Evolutionary conservation across 495 filamentous ascomycete species (phyloP).

Genomic region (Baudoinia panamericana): DNA sequence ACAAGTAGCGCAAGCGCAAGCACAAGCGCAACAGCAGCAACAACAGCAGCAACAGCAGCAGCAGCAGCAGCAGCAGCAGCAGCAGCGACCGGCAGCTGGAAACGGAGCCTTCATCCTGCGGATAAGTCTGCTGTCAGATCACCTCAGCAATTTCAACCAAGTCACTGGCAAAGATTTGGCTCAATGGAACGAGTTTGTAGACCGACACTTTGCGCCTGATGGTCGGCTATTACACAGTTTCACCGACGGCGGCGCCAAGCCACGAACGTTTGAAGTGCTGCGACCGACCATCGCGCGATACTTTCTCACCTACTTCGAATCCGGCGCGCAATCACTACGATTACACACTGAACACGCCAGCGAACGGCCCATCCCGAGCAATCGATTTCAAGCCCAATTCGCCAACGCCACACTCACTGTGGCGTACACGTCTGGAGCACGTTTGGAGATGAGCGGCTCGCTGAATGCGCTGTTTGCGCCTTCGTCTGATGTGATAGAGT

Average conservation of each 20-base stretch:
- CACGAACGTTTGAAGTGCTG: slow-evolving; percentile 67
- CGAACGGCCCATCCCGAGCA: slow-evolving; percentile 17
- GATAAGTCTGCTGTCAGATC: slow-evolving; percentile 56
- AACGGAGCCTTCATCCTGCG: slow-evolving; percentile 45
- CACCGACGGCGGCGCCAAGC: slow-evolving; percentile 34
- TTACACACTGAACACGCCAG: slow-evolving; percentile 50
- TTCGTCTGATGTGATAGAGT: slow-evolving; percentile 22
- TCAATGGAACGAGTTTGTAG: slow-evolving; percentile 66
- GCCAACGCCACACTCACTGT: slow-evolving; percentile 11
- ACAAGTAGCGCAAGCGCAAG: slow-evolving; percentile 15
- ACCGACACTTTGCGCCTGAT: slow-evolving; percentile 56
- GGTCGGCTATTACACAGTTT: slow-evolving; percentile 47
- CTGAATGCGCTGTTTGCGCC: slow-evolving; percentile 8
- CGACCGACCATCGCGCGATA: slow-evolving; percentile 64
- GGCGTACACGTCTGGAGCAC: slow-evolving; percentile 12
- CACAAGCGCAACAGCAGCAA: slow-evolving; percentile 18
- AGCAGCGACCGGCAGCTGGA: too few species aligned
- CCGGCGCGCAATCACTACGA: slow-evolving; percentile 65
- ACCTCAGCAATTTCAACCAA: slow-evolving; percentile 53
- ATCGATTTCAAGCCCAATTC: slow-evolving; percentile 9
- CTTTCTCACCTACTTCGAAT: slow-evolving; percentile 72
- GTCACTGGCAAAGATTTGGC: slow-evolving; percentile 42
- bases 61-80: slow-evolving; percentile 16
- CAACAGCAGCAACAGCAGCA: slow-evolving; percentile 17
- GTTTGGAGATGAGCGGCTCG: slow-evolving; percentile 13